These are phyloP conservation scores for Mitragyna speciosa DNA, from an alignment of 257 asterid genomes.

Conservation along the genomic window DNA sequence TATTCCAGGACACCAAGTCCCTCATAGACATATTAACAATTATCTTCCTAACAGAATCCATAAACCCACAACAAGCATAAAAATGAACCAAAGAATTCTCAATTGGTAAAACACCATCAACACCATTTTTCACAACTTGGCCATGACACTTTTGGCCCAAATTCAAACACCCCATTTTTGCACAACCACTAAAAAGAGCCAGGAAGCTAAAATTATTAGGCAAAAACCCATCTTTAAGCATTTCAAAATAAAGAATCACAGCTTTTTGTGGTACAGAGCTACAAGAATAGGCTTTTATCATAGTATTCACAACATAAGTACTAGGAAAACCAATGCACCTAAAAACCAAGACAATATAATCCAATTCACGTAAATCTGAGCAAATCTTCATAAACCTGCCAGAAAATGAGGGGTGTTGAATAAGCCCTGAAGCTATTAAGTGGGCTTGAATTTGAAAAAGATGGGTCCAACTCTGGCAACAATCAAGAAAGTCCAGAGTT, in stretches of 20 bases:
- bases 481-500: constrained; percentile 44
- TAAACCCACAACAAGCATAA: constrained; percentile 49
- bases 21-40: constrained; percentile 47
- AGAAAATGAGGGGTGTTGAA: constrained; percentile 55
- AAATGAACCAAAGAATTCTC: constrained; percentile 64
- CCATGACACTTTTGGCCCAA: constrained; percentile 68
- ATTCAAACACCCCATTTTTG: constrained; percentile 42
- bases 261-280: constrained; percentile 38
- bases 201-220: constrained; percentile 71
- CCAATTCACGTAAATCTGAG: constrained; percentile 29
- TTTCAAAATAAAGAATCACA: constrained; percentile 51
- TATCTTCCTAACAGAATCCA: constrained; percentile 38
- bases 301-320: constrained; percentile 63
- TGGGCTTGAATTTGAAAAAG: constrained; percentile 62
- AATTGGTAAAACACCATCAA: constrained; percentile 52
- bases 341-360: constrained; percentile 47
- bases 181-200: constrained; percentile 61
- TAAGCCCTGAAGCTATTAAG: constrained; percentile 51
- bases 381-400: constrained; percentile 60
- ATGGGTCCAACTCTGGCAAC: constrained; percentile 42
- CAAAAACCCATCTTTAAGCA: constrained; percentile 48
- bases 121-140: constrained; percentile 61
- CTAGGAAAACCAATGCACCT: constrained; percentile 50
- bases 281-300: constrained; percentile 52
- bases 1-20: constrained; percentile 67